Conservation (phyloP, 306 rosid species). For the Luffa acutangula region DNA sequence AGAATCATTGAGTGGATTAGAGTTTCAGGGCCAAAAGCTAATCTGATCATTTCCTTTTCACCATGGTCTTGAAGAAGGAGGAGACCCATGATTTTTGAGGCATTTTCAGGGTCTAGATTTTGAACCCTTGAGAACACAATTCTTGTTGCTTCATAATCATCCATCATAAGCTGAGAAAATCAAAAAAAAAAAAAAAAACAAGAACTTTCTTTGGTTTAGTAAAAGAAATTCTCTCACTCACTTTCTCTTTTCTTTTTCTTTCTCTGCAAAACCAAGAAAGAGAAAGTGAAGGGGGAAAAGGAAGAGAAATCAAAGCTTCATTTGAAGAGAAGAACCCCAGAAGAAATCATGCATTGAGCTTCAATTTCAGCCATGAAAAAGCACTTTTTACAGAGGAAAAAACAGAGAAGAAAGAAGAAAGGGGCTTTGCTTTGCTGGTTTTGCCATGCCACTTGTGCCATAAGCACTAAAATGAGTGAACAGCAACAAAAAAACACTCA, state of each 20-base stretch:
- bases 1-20: constrained; percentile 61
- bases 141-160: constrained; percentile 90
- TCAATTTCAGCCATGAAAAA: not conserved
- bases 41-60: constrained; percentile 77
- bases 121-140: constrained; percentile 83
- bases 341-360: not conserved
- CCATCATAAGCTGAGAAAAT: constrained; percentile 36
- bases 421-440: not conserved
- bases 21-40: constrained; percentile 89
- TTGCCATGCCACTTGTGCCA: not conserved
- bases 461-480: not conserved
- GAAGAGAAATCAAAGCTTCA: not conserved
- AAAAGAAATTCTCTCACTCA: not conserved
- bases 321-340: not conserved
- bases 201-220: too few relatives aligned
- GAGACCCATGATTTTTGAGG: constrained; percentile 88
- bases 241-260: constrained; percentile 23
- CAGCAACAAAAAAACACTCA: not conserved
- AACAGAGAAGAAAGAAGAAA: not conserved
- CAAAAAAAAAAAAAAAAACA: not conserved
- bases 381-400: not conserved
- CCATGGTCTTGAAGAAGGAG: constrained; percentile 85
- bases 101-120: constrained; percentile 86
- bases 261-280: constrained; percentile 58
- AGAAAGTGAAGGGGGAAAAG: not conserved